Evolutionary conservation across 495 filamentous ascomycete genomes (phyloP), one percentile per base, ranked within the genome.

Genomic region (Talaromyces ruber): DNA sequence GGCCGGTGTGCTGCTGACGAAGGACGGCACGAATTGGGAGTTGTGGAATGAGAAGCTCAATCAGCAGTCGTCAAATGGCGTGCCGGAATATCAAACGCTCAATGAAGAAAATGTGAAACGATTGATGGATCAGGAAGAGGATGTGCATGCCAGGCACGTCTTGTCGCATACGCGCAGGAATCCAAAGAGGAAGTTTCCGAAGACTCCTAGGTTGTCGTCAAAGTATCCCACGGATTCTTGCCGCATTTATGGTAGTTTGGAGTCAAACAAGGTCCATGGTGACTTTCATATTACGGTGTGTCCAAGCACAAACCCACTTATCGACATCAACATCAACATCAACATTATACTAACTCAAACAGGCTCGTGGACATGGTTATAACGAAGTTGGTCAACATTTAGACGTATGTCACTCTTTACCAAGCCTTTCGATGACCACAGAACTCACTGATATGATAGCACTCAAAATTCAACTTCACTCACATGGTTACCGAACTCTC

Each of bases 401-500:
- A 67, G 90, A 94, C 73, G 92, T 96, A 80, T 71, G 84, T 51
- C 11, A 29, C 39, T 25, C 22, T 39, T 6, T 50, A 4, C 12
- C 50, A 24, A 24, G 60, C 14, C n/a, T 4, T 30, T 58, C 45
- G 32, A 57, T 34, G 61, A 64, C 5, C 4, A 47, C 16, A 18
- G 7, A 56, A 30, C 47, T 60, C 28, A 60, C 53, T 60, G 63
- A 64, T 21, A 29, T n/a, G n/a, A n/a, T 6, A 63, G 18, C 59
- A 60, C 26, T 16, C 60, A 93, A 90, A 82, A 24, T 98, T 98
- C 86, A 98, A 99, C 80, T 98, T 99, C 84, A 92, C 92, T 26
- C 94, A 99, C 79, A 88, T 96, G 75, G 86, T 98, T 76, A 92
- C 88, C 66, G 93, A 98, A 72, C 87, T 99, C 65, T 97, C 93